A percentile compares a stretch with the other conserved stretches of the same genome.
Conservation (phyloP, 2,329 filamentous ascomycete genomes). For the Fusarium tricinctum region DNA sequence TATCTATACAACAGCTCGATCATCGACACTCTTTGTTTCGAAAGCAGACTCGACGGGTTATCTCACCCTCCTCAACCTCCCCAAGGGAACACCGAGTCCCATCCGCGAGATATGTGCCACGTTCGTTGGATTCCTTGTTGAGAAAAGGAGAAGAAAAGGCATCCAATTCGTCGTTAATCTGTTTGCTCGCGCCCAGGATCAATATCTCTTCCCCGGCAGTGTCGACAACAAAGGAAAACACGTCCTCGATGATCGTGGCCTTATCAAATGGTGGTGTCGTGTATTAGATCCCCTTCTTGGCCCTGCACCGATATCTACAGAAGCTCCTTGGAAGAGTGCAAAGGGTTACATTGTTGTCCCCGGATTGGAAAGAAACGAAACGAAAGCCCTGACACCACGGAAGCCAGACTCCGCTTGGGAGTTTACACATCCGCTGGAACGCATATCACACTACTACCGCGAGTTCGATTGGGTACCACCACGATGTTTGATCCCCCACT, state of each 20-base stretch:
- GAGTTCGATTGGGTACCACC: conserved; percentile 75
- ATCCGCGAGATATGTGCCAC: conserved; percentile 79
- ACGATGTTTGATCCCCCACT: conserved; percentile 87
- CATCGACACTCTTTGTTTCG: conserved; percentile 92
- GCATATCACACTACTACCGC: conserved; percentile 72
- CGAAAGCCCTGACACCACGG: conserved; percentile 80
- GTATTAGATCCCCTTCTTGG: conserved; percentile 83
- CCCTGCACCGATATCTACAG: conserved; percentile 55
- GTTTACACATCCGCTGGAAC: conserved; percentile 78
- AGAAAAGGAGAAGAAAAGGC: conserved; percentile 72
- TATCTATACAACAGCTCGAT: conserved; percentile 83
- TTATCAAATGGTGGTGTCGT: conserved; percentile 97
- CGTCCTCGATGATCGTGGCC: conserved; percentile 87
- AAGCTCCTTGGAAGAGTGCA: conserved; percentile 60
- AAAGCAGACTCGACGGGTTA: conserved; percentile 98
- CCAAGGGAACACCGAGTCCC: conserved; percentile 76
- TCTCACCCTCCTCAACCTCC: conserved; percentile 74
- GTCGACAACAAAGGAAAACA: conserved; percentile 88
- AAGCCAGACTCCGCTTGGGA: conserved; percentile 68
- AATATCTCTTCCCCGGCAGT: conserved; percentile 95
- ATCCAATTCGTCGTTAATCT: conserved; percentile 84
- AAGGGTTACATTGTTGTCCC: conserved; percentile 89
- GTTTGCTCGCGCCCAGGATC: conserved; percentile 91
- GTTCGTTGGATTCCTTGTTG: conserved; percentile 82
- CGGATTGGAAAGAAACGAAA: conserved; percentile 86